Evolutionary conservation across 2,329 filamentous ascomycete species (phyloP).

Genomic region (Trichoderma simmonsii): DNA sequence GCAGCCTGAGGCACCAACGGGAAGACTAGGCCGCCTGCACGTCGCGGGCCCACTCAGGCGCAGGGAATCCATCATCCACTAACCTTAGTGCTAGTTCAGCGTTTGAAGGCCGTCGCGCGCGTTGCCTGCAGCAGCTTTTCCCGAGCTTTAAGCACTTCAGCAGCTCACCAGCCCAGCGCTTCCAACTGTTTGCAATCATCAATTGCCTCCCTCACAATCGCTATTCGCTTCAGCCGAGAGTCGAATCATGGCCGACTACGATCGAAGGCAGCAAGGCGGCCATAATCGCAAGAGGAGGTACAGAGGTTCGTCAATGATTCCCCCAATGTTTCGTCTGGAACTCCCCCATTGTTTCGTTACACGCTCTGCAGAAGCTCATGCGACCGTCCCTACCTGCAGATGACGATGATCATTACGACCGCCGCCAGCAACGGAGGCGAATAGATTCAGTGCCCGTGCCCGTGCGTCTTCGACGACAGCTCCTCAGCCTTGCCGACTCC

Average conservation of each 20-base stretch:
- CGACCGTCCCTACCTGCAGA: constrained; percentile 27
- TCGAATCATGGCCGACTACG: constrained; percentile 52
- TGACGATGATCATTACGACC: constrained; percentile 76
- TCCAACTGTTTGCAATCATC: neutral
- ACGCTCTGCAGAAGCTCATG: constrained; percentile 4
- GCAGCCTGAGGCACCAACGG: constrained; percentile 12
- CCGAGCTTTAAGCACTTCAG: constrained; percentile 14
- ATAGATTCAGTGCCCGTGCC: constrained; percentile 67
- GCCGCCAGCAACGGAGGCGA: constrained; percentile 68
- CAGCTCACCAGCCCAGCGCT: constrained; percentile 1
- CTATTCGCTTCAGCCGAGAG: neutral
- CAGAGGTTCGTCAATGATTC: constrained; percentile 57
- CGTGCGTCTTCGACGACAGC: constrained; percentile 71
- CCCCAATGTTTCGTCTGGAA: neutral
- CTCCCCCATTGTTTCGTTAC: neutral
- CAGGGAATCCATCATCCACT: neutral
- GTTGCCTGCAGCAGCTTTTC: constrained; percentile 22
- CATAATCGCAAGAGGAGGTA: constrained; percentile 72
- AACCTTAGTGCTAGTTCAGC: neutral
- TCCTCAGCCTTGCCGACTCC: constrained; percentile 78
- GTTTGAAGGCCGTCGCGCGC: constrained; percentile 13
- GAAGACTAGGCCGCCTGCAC: neutral
- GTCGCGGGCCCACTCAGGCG: constrained; percentile 2
- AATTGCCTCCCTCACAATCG: neutral
- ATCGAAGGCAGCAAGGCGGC: constrained; percentile 51